Evolutionary conservation across 1,284 basidiomycete species (phyloP).

Genomic region (Mycena sp.): DNA sequence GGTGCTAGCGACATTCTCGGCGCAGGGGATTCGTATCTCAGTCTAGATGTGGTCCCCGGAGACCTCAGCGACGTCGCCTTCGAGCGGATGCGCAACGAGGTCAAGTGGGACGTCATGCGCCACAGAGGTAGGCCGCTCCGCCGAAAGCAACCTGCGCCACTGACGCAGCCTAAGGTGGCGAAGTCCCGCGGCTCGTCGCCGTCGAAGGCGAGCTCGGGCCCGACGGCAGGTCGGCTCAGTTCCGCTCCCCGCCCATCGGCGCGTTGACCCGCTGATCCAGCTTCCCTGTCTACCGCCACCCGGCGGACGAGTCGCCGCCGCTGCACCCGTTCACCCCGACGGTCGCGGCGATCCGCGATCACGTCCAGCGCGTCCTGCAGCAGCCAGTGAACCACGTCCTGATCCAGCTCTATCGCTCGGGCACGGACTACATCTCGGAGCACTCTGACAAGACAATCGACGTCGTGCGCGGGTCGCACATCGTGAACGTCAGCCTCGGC

Average conservation of each 20-base stretch:
- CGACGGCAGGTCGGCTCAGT: conserved; percentile 65
- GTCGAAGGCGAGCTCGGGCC: conserved; percentile 69
- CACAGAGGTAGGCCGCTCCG: conserved; percentile 76
- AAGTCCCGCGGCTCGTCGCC: conserved; percentile 79
- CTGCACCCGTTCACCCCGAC: conserved; percentile 72
- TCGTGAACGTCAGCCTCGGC: conserved; percentile 81
- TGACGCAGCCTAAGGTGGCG: conserved; percentile 59
- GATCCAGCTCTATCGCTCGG: conserved; percentile 79
- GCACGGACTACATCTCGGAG: conserved; percentile 82
- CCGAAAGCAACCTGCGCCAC: not conserved
- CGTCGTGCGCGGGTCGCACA: conserved; percentile 71
- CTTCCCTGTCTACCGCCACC: conserved; percentile 81
- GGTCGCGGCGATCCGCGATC: conserved; percentile 66
- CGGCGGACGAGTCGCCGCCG: conserved; percentile 76
- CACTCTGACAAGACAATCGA: conserved; percentile 86
- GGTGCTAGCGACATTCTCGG: conserved; percentile 48
- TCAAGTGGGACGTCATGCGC: conserved; percentile 75
- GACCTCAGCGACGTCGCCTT: conserved; percentile 65
- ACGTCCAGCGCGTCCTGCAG: conserved; percentile 60
- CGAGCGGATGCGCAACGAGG: conserved; percentile 65
- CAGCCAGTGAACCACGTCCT: conserved; percentile 72
- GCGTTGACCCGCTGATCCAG: conserved; percentile 43
- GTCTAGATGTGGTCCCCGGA: conserved; percentile 61
- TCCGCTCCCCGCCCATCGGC: not conserved
- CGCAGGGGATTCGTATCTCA: conserved; percentile 70